Evolutionary conservation across 768 basidiomycete genomes (phyloP).

Genomic region (Daedaleopsis sinensis): DNA sequence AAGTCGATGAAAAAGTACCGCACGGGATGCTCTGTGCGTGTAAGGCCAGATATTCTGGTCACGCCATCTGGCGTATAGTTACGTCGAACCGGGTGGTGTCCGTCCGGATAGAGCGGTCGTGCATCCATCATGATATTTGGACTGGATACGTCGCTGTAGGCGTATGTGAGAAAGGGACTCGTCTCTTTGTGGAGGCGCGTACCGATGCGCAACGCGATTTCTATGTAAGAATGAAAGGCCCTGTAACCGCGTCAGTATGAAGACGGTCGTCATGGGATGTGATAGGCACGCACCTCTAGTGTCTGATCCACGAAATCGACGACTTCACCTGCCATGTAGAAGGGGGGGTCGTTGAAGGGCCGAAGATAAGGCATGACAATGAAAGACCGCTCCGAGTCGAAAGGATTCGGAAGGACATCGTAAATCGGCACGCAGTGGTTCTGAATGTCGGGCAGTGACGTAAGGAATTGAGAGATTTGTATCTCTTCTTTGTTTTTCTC

Average conservation of each 20-base stretch:
- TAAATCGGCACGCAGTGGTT: constrained; percentile 25
- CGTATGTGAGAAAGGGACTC: background rate
- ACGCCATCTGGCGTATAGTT: constrained; percentile 36
- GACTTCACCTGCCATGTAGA: constrained; percentile 15
- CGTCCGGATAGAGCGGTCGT: constrained; percentile 16
- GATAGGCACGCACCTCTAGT: constrained; percentile 3
- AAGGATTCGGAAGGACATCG: constrained; percentile 16
- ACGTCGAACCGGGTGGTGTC: constrained; percentile 27
- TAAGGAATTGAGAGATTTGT: background rate
- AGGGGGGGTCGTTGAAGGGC: constrained; percentile 21
- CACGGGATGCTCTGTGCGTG: constrained; percentile 39
- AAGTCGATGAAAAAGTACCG: constrained; percentile 31
- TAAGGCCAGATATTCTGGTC: constrained; percentile 28
- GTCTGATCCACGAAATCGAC: constrained; percentile 17
- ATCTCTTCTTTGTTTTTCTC: constrained; percentile 8
- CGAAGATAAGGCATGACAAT: constrained; percentile 27
- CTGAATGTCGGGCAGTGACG: background rate
- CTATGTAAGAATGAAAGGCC: constrained; percentile 21
- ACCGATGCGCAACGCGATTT: constrained; percentile 23
- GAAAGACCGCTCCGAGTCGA: background rate
- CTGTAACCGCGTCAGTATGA: background rate
- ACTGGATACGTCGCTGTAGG: constrained; percentile 14
- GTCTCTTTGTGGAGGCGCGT: too few relatives aligned
- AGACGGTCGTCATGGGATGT: background rate
- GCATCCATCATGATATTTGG: constrained; percentile 28